These are phyloP conservation scores for Eucalyptus curtisii DNA, from an alignment of 345 rosid genomes.

Conservation along the genomic window DNA sequence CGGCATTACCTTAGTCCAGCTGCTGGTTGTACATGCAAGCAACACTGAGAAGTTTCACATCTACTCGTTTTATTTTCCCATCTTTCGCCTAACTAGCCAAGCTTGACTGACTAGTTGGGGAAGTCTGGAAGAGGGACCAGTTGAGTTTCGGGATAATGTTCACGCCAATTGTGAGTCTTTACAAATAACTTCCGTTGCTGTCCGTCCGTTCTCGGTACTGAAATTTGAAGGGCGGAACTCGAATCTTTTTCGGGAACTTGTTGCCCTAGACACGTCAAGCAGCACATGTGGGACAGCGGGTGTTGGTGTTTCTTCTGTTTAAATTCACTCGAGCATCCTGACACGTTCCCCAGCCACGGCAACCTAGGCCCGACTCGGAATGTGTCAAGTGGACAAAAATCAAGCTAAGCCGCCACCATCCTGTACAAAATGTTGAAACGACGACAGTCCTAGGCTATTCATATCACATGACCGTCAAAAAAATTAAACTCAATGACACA, in stretches of 20 bases:
- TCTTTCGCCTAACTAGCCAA: background rate
- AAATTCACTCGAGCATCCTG: background rate
- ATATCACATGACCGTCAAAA: background rate
- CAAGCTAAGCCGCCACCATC: background rate
- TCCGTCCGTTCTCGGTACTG: background rate
- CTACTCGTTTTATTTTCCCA: background rate
- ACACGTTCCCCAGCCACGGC: background rate
- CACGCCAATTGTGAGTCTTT: background rate
- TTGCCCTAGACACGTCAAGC: background rate
- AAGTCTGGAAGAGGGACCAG: background rate
- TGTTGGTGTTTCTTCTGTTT: background rate
- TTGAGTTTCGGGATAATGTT: background rate
- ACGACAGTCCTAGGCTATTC: background rate
- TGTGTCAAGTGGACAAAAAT: background rate
- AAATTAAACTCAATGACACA: background rate
- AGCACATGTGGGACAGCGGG: background rate
- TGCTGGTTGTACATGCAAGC: background rate
- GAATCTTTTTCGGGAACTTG: background rate
- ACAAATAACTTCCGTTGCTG: background rate
- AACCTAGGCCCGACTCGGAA: background rate
- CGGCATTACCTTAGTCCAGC: background rate
- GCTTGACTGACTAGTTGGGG: background rate
- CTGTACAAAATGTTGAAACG: background rate
- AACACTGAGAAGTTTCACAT: background rate
- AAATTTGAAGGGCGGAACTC: background rate